Evolutionary conservation across 768 basidiomycete genomes (phyloP), one percentile per base, ranked within the genome.

Genomic region (Rhizopogon rudus): DNA sequence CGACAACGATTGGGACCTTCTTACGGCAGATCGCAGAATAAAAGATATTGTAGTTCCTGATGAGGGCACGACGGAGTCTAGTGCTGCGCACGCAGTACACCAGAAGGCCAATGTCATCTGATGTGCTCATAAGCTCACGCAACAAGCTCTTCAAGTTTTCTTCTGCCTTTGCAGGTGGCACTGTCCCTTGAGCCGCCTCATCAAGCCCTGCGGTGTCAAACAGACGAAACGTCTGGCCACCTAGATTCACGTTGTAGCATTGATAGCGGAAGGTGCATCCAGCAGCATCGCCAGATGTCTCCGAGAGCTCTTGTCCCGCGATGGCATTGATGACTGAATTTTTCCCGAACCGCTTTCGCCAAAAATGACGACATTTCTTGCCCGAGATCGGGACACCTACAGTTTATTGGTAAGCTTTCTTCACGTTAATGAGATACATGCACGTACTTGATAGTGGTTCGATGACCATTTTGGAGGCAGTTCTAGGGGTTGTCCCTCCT

Each of bases 141-240:
- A 72, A 41, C 42, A 70, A 60, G 6, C 41, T 57, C 22, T 55
- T 67, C 40, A 67, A 62, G 48, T 63, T 61, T 51, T 59, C 48
- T 37, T 65, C 63, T 53, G 70, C 72, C 53, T 61, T 59, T 48
- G 64, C 67, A 37, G 67, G 65, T 53, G 67, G 64, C 45, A 67
- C 59, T 6, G 55, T 62, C 52, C 72, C 72, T 22, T 56, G 49
- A 42, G 63, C 44, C 29, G 59, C 74, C 54, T 77, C 76, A 50
- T 73, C 66, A 9, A 76, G 69, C 8, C 76, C 75, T 10, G 68
- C 63, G 5, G 75, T 76, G 52, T 77, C 75, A 66, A 73, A 69
- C 33, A 74, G 52, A 22, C 61, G 60, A 54, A 65, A 72, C 0
- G 16, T 44, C 29, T 52, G 55, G 37, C 62, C 68, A 25, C 57